Evolutionary conservation across 345 rosid genomes (phyloP).

Genomic region (Citrus medica): DNA sequence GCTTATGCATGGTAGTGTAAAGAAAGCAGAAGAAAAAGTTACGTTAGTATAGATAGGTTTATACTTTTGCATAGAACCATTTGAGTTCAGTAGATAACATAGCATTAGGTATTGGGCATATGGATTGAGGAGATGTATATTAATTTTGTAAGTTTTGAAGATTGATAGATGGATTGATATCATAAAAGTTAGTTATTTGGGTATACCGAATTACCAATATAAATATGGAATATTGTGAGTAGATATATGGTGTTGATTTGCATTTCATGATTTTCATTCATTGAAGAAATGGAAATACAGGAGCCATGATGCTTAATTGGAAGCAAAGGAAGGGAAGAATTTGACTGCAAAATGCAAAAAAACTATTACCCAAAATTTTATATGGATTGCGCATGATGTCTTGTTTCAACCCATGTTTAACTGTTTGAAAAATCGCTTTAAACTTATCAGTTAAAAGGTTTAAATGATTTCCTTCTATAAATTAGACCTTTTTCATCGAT

Average conservation of each 20-base stretch:
- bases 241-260: neutral
- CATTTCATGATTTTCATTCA: neutral
- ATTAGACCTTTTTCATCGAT: too few relatives aligned
- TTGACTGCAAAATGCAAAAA: neutral
- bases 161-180: constrained; percentile 51
- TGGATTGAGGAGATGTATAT: constrained; percentile 73
- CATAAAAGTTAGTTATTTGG: constrained; percentile 35
- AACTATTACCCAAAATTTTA: neutral
- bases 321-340: neutral
- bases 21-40: constrained; percentile 29
- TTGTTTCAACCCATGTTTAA: neutral
- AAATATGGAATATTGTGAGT: constrained; percentile 29
- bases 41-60: constrained; percentile 67
- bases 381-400: neutral
- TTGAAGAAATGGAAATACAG: neutral
- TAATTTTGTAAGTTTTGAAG: constrained; percentile 75
- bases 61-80: constrained; percentile 59
- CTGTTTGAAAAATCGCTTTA: too few relatives aligned
- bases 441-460: too few relatives aligned
- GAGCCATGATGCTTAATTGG: neutral
- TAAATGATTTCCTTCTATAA: too few relatives aligned
- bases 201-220: constrained; percentile 22
- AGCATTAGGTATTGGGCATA: constrained; percentile 59
- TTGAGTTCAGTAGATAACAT: constrained; percentile 40
- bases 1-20: constrained; percentile 43